These are phyloP conservation scores for Oryza meridionalis DNA, from an alignment of 176 grass and related monocot species.

Conservation along the genomic window DNA sequence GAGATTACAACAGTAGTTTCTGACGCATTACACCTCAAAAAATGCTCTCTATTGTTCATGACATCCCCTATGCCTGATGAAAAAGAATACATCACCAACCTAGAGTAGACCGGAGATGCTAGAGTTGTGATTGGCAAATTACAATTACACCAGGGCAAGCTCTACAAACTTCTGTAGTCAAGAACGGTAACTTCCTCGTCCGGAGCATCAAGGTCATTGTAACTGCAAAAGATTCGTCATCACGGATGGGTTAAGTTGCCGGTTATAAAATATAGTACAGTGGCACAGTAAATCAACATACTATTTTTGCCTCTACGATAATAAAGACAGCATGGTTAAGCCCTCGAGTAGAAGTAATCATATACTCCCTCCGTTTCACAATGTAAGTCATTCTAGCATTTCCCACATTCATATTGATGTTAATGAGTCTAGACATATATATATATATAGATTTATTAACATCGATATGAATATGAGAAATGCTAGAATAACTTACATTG, in stretches of 20 bases:
- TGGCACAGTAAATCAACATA: neutral
- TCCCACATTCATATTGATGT: no score
- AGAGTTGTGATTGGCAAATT: conserved; percentile 25
- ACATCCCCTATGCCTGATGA: neutral
- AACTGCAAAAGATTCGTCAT: conserved; percentile 53
- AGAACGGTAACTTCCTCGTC: conserved; percentile 99
- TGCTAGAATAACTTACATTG: no score
- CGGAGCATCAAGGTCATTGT: conserved; percentile 95
- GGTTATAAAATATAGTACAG: neutral
- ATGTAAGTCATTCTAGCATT: no score
- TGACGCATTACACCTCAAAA: conserved; percentile 30
- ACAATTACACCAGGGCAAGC: neutral
- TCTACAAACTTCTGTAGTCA: conserved; percentile 98
- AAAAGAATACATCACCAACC: conserved; percentile 14
- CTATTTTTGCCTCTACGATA: neutral
- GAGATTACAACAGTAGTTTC: conserved; percentile 36
- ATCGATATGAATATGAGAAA: no score
- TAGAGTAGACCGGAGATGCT: conserved; percentile 32
- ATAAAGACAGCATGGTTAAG: neutral
- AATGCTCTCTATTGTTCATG: conserved; percentile 14
- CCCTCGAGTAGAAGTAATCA: conserved; percentile 1
- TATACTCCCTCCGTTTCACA: neutral
- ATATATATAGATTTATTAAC: no score
- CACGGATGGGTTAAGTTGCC: conserved; percentile 3
- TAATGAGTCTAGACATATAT: no score